A percentile compares a stretch with the other conserved stretches of the same genome.
These are phyloP conservation scores for Paraphoma sp. DNA, from an alignment of 2,329 filamentous ascomycete species.

Conservation along the genomic window DNA sequence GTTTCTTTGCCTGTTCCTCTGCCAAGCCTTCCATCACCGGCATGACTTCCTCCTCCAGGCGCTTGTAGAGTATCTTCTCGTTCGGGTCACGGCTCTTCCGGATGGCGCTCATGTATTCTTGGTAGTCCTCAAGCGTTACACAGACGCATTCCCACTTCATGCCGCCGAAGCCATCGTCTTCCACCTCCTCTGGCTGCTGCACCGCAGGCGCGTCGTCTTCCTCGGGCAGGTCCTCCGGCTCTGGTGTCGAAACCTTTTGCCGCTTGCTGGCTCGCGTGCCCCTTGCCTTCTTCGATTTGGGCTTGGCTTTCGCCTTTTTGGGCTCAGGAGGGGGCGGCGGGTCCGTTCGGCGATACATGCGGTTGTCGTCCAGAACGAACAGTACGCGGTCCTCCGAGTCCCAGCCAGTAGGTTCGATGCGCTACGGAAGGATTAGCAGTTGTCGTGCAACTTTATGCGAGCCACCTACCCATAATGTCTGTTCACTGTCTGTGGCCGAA, in stretches of 20 bases:
- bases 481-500: conserved; percentile 81
- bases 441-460: neutral
- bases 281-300: conserved; percentile 64
- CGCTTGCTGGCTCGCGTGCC: conserved; percentile 73
- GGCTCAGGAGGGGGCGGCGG: conserved; percentile 66
- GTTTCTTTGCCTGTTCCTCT: conserved; percentile 72
- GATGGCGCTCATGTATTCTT: conserved; percentile 72
- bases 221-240: conserved; percentile 50
- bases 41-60: conserved; percentile 78
- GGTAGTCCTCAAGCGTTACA: conserved; percentile 79
- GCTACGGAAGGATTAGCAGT: conserved; percentile 45
- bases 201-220: conserved; percentile 33
- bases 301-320: conserved; percentile 58
- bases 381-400: conserved; percentile 87
- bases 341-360: conserved; percentile 88
- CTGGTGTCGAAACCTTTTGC: conserved; percentile 63
- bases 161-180: conserved; percentile 72
- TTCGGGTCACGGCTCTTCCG: conserved; percentile 81
- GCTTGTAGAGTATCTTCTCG: conserved; percentile 77
- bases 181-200: conserved; percentile 43
- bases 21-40: conserved; percentile 83
- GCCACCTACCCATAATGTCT: conserved; percentile 77
- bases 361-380: conserved; percentile 91
- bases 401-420: conserved; percentile 85
- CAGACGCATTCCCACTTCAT: conserved; percentile 93